Evolutionary conservation across 441 rosid species (phyloP).

Genomic region (Viola pubescens): DNA sequence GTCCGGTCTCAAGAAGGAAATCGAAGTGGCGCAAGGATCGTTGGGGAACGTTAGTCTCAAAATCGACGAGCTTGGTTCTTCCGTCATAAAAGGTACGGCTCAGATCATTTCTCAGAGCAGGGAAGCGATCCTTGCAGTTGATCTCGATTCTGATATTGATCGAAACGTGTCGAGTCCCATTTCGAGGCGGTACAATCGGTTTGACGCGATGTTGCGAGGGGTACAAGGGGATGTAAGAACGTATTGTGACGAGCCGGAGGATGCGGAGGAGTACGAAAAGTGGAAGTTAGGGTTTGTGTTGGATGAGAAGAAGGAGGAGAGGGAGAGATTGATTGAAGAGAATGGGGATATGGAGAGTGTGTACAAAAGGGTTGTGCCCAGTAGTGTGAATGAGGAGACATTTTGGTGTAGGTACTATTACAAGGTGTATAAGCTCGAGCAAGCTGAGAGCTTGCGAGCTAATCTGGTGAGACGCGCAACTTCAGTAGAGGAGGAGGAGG

Average conservation of each 20-base stretch:
- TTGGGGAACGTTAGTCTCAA: conserved; percentile 54
- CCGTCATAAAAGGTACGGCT: conserved; percentile 67
- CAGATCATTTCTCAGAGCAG: conserved; percentile 85
- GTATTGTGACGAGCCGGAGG: conserved; percentile 49
- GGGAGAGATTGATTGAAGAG: conserved; percentile 30
- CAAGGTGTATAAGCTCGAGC: conserved; percentile 48
- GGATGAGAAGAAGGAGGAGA: conserved; percentile 39
- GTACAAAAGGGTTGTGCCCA: conserved; percentile 34
- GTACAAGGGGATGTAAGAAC: conserved; percentile 43
- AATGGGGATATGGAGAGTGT: conserved; percentile 32
- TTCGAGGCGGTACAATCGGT: conserved; percentile 36
- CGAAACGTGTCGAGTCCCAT: conserved; percentile 5
- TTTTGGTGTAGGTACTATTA: conserved; percentile 70
- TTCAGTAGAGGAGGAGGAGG: conserved; percentile 30
- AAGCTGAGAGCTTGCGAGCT: conserved; percentile 55
- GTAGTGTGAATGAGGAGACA: conserved; percentile 37
- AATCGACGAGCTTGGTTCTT: conserved; percentile 65
- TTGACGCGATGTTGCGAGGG: conserved; percentile 47
- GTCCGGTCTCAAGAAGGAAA: conserved; percentile 79
- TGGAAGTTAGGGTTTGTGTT: conserved; percentile 52
- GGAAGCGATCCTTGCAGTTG: conserved; percentile 60
- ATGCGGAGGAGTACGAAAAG: conserved; percentile 34
- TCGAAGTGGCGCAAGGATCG: conserved; percentile 91
- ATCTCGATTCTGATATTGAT: conserved; percentile 43
- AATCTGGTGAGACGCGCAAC: conserved; percentile 59